phyloP scores from a whole-genome alignment of 768 basidiomycete species.

The Collybia mongolica region DNA sequence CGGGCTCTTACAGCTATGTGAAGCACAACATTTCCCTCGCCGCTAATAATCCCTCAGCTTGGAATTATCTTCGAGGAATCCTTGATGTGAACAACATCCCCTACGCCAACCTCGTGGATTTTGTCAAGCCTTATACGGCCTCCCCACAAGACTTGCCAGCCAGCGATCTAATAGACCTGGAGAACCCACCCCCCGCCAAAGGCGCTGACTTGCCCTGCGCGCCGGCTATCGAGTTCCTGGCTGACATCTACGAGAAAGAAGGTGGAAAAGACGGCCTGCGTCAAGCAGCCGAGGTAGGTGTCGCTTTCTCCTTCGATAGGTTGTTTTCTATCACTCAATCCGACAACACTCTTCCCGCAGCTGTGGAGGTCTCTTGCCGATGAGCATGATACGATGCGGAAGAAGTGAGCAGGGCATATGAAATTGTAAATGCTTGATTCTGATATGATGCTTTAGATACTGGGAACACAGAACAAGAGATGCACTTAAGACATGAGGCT shows the following conservation, averaged over 20 bases:
- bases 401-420: constrained; percentile 47
- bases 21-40: constrained; percentile 82
- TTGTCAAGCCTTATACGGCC: constrained; percentile 65
- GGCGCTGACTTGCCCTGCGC: constrained; percentile 74
- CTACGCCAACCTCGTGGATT: constrained; percentile 51
- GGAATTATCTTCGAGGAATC: constrained; percentile 95
- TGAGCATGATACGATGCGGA: constrained; percentile 72
- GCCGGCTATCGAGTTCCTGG: constrained; percentile 83
- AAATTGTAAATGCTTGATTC: background rate
- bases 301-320: background rate
- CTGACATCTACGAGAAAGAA: constrained; percentile 66
- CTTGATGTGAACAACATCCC: constrained; percentile 62
- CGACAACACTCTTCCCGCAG: constrained; percentile 31
- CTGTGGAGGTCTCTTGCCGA: constrained; percentile 70
- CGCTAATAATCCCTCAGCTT: constrained; percentile 92
- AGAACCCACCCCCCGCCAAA: constrained; percentile 66
- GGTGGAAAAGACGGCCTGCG: constrained; percentile 44
- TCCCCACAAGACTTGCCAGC: constrained; percentile 20
- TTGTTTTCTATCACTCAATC: background rate
- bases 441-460: constrained; percentile 44
- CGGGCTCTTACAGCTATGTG: constrained; percentile 52
- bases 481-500: constrained; percentile 23
- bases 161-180: constrained; percentile 62
- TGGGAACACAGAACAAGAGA: constrained; percentile 75
- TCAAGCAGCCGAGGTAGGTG: constrained; percentile 49